A percentile compares a stretch with the other conserved stretches of the same genome.
Conservation (phyloP, 2,329 filamentous ascomycete genomes). For the Cladosporium oxysporum region DNA sequence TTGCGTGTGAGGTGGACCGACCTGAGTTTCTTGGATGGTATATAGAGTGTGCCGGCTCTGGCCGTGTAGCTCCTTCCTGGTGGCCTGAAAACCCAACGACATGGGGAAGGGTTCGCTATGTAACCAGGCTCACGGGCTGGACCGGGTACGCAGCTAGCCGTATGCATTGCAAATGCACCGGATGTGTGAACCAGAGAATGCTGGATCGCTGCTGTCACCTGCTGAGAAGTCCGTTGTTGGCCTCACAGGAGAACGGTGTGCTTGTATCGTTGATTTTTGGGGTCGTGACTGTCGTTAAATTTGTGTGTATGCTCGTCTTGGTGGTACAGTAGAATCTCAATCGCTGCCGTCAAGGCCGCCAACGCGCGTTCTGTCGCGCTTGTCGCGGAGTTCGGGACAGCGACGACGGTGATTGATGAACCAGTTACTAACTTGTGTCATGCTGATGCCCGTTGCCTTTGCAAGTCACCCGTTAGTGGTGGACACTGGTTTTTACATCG, state of each 20-base stretch:
- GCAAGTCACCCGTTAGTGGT: slow-evolving; percentile 7
- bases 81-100: background rate
- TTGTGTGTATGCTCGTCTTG: background rate
- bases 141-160: background rate
- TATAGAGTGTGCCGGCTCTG: background rate
- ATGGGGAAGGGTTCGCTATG: background rate
- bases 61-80: background rate
- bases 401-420: slow-evolving; percentile 43
- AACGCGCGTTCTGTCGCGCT: slow-evolving; percentile 35
- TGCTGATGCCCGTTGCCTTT: slow-evolving; percentile 40
- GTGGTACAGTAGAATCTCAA: background rate
- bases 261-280: background rate
- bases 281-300: background rate
- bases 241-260: background rate
- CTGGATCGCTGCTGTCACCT: background rate
- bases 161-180: background rate
- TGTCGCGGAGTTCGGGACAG: slow-evolving; percentile 41
- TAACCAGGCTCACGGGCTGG: background rate
- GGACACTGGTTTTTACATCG: background rate
- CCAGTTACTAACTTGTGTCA: slow-evolving; percentile 45
- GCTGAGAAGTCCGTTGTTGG: background rate
- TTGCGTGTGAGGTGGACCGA: background rate
- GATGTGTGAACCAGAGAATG: background rate
- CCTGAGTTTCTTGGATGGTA: background rate
- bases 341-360: slow-evolving; percentile 17